These are phyloP conservation scores for Parmelia sp. DNA, from an alignment of 495 filamentous ascomycete species.

Conservation along the genomic window DNA sequence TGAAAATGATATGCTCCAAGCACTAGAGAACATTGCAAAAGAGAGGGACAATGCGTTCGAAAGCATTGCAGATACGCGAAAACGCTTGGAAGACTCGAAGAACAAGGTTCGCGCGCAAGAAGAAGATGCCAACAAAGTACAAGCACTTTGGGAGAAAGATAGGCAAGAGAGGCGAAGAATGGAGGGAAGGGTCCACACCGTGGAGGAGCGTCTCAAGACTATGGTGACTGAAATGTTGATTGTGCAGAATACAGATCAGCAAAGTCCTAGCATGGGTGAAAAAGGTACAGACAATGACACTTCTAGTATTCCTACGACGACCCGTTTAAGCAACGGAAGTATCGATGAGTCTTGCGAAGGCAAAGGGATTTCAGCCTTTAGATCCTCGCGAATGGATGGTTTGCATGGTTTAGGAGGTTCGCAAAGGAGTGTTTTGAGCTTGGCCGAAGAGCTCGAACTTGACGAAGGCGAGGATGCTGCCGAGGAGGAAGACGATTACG, in stretches of 20 bases:
- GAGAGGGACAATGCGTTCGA: slow-evolving; percentile 84
- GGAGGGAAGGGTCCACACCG: slow-evolving; percentile 78
- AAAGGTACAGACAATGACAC: slow-evolving; percentile 58
- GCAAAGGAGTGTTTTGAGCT: slow-evolving; percentile 61
- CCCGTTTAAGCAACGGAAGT: slow-evolving; percentile 50
- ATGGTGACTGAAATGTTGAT: slow-evolving; percentile 79
- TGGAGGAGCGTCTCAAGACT: slow-evolving; percentile 75
- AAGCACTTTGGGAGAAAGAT: slow-evolving; percentile 72
- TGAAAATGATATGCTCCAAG: slow-evolving; percentile 80
- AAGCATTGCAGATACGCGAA: slow-evolving; percentile 63
- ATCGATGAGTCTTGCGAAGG: slow-evolving; percentile 56
- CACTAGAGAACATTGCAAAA: slow-evolving; percentile 70
- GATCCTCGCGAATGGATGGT: slow-evolving; percentile 60
- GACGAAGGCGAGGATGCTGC: slow-evolving; percentile 63
- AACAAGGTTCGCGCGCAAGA: slow-evolving; percentile 75
- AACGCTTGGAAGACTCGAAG: slow-evolving; percentile 69
- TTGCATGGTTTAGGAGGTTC: slow-evolving; percentile 44
- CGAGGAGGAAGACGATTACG: slow-evolving; percentile 37
- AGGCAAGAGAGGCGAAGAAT: slow-evolving; percentile 73
- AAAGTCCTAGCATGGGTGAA: slow-evolving; percentile 7
- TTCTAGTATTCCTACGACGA: slow-evolving; percentile 56
- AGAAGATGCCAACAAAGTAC: slow-evolving; percentile 70
- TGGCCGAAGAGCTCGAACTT: slow-evolving; percentile 86
- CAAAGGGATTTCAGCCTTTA: slow-evolving; percentile 36
- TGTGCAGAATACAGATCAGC: slow-evolving; percentile 50